Base-by-base conservation (phyloP, 2,329 filamentous ascomycete species). In the Penicillium sp. region DNA sequence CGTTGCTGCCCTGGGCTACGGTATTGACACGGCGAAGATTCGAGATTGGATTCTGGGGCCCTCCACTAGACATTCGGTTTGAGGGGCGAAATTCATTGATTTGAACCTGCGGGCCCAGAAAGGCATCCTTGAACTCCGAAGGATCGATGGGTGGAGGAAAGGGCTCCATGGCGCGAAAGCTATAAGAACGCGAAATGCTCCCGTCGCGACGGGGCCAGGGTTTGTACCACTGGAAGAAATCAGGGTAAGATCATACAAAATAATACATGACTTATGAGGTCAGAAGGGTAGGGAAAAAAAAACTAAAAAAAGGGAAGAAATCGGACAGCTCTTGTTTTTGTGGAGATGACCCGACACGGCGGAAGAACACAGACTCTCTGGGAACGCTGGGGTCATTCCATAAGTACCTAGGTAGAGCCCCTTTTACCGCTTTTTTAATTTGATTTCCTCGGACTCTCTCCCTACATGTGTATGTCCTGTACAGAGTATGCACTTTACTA, bases 1-100 rank as follows among this genome's bases (percentile, higher is more conserved):
- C 59, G 47, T 68, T 66, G 58, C 66, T 70, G 44, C 67, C 66
- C 57, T 74, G 72, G 58, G 72, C 67, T 50, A 75, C 71, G 6
- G 74, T 76, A 53, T 76, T 71, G 47, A 74, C 73, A 44, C 74
- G 71, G 61, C 72, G 70, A 41, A 77, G 59, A 55, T 61, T 61
- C 11, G 65, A 65, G 31, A 23, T 40, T 45, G 66, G 57, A 61
- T 63, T 61, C 23, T 61, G 63, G 33, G 51, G 49, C 38, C 61
- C 65, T 46, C 61, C 53, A 48, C 55, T 21, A 25, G 31, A n/a
- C 21, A 51, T 51, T n/a, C 21, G 61, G 31, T 51, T 56, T 54
- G 53, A 58, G 49, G 39, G 27, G 39, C 56, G 51, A 27, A 62
- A 36, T 48, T 65, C 64, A 45, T 64, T 55, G 36, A 66, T 58